Evolutionary conservation across 768 basidiomycete genomes (phyloP), one percentile per base, ranked within the genome.

Genomic region (Suillus placidus): DNA sequence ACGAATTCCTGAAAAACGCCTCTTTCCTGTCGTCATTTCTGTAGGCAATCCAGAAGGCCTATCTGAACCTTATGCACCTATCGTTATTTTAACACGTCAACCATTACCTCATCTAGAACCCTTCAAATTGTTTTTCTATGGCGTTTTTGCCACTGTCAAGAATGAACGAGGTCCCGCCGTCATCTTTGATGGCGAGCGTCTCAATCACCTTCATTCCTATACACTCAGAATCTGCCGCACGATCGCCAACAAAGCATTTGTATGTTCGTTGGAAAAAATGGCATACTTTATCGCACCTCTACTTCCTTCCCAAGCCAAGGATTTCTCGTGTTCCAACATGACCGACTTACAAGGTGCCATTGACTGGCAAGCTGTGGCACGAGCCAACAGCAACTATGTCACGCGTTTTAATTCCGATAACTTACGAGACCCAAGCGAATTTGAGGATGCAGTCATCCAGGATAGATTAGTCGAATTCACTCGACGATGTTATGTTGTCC

Each of bases 391-490:
- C 56, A 76, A 82, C 34, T 90, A 85, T 82, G 81, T 82, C 56
- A 76, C 80, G 10, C 80, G 84, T 4, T 79, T 93, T 30, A 67
- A 71, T 67, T 79, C 80, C 57, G 78, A 81, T 38, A 75, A 79
- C 43, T 68, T 78, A 35, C 72, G 62, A 62, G 64, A 68, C 20
- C 61, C 68, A 20, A 56, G 66, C 32, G 86, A 84, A 58, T 74
- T 90, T 23, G 71, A 81, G 60, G 90, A 93, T 70, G 84, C 87
- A 32, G 79, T 95, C 26, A 79, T 95, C 40, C 91, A 93, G 75
- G 93, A 94, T 70, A 82, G 92, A 65, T 82, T 81, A 78, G 85
- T 86, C n/a, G 91, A 92, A 72, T 91, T 89, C 70, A 92, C 91
- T 2, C 80, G 88, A 66, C 83, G 92, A 54, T 93, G 89, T 72